Evolutionary conservation across 371 early-diverging fungal genomes (phyloP), one percentile per base, ranked within the genome.

Genomic region (Choanephora cucurbitarum): DNA sequence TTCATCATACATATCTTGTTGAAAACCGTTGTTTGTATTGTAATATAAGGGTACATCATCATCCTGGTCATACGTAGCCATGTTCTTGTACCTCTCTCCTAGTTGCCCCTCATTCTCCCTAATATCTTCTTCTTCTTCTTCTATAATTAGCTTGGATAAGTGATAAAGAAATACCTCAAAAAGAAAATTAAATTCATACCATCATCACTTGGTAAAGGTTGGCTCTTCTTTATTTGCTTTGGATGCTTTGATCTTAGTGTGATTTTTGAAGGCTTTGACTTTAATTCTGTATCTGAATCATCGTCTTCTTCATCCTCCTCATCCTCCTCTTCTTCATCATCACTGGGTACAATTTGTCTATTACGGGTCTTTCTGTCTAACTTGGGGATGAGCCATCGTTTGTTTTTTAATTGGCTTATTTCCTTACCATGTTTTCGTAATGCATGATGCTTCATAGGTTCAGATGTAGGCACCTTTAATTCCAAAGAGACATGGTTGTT

Each of bases 341-440:
- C 73, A 23, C 73, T 72, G n/a, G 73, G 73, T 15, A 72, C 60
- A 47, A 63, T 66, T 48, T 66, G 66, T 17, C 58, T 51, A 47
- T 72, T 72, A 18, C 73, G 63, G 33, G 54, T 58, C 18, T 51
- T 58, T 49, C 52, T 64, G 19, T 44, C 14, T 14, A 14, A 37
- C n/a, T n/a, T n/a, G n/a, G n/a, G n/a, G n/a, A n/a, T n/a, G n/a
- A n/a, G n/a, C n/a, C n/a, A n/a, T n/a, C n/a, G n/a, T n/a, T n/a
- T n/a, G n/a, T n/a, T n/a, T n/a, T n/a, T n/a, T n/a, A n/a, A n/a
- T n/a, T n/a, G n/a, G n/a, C 3, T 23, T 19, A 15, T 37, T 33
- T 34, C 11, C 50, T 42, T 37, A 32, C 18, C 19, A 34, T 40
- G 31, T 19, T 45, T 40, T 5, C 44, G 34, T 7, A 46, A 44